Base-by-base conservation (phyloP, 192 early-diverging fungal species). In the Pilaira anomala region DNA sequence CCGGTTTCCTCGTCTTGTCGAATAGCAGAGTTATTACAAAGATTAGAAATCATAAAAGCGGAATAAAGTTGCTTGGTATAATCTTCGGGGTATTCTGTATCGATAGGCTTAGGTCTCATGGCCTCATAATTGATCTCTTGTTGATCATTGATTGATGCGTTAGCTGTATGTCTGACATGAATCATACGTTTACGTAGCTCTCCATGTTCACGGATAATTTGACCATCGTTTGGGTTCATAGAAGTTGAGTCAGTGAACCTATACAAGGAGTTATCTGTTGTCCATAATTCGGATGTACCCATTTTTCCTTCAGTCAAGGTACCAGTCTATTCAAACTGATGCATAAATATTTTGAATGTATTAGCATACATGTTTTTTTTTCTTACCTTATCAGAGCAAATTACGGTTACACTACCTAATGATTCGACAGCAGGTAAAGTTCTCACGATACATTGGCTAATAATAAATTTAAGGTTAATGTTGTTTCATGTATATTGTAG, bases 271-370 rank as follows among this genome's bases (percentile, higher is more conserved):
- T 83, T 83, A 69, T 93, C 88, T 8, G 78, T 76, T 9, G 89
- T 92, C 89, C 91, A 93, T 28, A 96, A 79, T 69, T 88, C 80
- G 40, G 87, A 75, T 5, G 93, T 86, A 14, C 93, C 93, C 96
- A 98, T 98, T 66, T 96, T 95, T 50, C 95, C 95, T 78, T 97
- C 93, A 6, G 96, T 98, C n/a, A 98, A 74, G 0, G 96, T 98
- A 16, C 96, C 96, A 5, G 72, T 73, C 72, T 73, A 55, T 24
- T 8, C 18, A 16, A 6, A 62, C 22, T 40, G 28, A 53, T 19
- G 33, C 33, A 48, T 13, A 49, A 29, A 33, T 21, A 28, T 48
- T 51, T 19, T 19, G n/a, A 26, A 29, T 45, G 48, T 19, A 39
- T 60, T 18, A 18, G 14, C 3, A 42, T 45, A 2, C 75, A 93